Evolutionary conservation across 2,329 filamentous ascomycete genomes (phyloP), one percentile per base, ranked within the genome.

Genomic region (Calonectria crousiana): DNA sequence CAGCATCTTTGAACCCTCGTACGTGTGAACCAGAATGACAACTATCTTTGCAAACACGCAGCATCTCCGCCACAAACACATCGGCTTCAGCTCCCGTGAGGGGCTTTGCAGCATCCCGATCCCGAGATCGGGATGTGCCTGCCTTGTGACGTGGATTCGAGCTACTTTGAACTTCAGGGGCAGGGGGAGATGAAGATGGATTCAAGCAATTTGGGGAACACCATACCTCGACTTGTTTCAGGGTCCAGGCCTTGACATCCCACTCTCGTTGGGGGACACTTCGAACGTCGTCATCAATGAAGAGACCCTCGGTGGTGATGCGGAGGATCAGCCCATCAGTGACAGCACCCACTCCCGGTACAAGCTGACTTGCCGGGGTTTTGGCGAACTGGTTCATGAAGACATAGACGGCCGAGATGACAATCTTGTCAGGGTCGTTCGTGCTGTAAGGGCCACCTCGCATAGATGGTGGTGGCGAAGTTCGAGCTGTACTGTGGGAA

Each of bases 161-260:
- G 64, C 84, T 83, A 73, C 84, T 85, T 79, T 81, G 83, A 49
- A 83, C 82, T 76, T 81, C 81, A 51, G 83, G 82, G 75, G 86
- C 81, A 62, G 87, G 82, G 74, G 87, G 84, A 77, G 86, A 83
- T 78, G 86, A 81, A 80, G 86, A 84, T 78, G 84, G 83, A 82
- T 87, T 87, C 83, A 90, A 86, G 84, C 86, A 91, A 84, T 93
- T 91, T 81, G 91, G 89, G 82, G 92, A 91, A 83, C 93, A 95
- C 92, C 93, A 95, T 88, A 97, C 93, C 90, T 98, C 97, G 84
- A 97, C 92, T 77, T 94, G 88, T 86, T 98, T 98, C 86, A 99
- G 91, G 53, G 95, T 98, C 97, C 97, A 98, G 32, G 96, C 96
- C 85, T 98, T 98, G 82, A 98, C 92, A 84, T 99, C 97, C 97